Evolutionary conservation across 2,329 filamentous ascomycete genomes (phyloP).

Genomic region (Calonectria montana): DNA sequence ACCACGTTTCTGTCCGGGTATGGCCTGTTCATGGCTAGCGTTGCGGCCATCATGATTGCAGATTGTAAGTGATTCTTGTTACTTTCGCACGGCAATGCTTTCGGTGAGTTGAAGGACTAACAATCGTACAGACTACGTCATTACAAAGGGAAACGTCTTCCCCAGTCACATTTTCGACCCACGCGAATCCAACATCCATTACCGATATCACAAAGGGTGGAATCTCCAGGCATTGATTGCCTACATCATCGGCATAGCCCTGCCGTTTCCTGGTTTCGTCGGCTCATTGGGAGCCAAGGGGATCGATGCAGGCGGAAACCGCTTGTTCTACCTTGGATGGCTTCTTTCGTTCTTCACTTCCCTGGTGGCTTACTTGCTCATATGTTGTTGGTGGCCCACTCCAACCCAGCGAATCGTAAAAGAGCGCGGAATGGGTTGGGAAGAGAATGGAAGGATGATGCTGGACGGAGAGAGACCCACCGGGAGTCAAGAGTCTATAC

Average conservation of each 20-base stretch:
- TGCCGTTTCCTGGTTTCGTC: background rate
- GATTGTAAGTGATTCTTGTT: background rate
- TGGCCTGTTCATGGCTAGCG: background rate
- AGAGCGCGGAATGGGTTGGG: background rate
- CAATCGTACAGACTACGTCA: background rate
- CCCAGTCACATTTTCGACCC: background rate
- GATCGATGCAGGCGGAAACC: background rate
- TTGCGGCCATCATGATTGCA: background rate
- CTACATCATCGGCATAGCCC: background rate
- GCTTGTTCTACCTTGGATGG: background rate
- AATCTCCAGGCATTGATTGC: background rate
- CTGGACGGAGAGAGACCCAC: background rate
- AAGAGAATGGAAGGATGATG: background rate
- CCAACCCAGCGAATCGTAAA: background rate
- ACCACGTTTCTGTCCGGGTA: background rate
- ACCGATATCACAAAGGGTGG: background rate
- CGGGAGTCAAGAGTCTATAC: background rate
- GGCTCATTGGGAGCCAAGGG: background rate
- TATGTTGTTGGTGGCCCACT: background rate
- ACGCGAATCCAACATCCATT: background rate
- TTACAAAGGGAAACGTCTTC: background rate
- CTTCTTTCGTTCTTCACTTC: background rate
- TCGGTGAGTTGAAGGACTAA: too few relatives aligned
- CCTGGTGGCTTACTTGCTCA: background rate
- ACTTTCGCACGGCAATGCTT: too few relatives aligned